Evolutionary conservation across 768 basidiomycete species (phyloP), one percentile per base, ranked within the genome.

Genomic region (Tephrocybe sp.): DNA sequence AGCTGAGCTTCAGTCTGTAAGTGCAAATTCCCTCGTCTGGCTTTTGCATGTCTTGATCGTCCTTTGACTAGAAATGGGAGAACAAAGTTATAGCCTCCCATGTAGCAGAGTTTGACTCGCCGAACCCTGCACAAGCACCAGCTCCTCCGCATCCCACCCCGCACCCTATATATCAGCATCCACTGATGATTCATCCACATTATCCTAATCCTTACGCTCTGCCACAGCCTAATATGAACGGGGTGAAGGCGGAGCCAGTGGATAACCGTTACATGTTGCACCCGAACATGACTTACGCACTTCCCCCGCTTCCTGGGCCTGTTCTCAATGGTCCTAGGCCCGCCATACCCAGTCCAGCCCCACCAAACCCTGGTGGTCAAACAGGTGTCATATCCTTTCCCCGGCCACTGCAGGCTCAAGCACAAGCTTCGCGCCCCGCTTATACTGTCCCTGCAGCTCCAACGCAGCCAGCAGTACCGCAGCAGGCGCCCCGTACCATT

Each of bases 1-100:
- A 41, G 84, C 85, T 59, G 87, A 92, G 45, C 75, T 99, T 50
- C 92, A 96, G 72, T 82, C 83, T 58, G 95, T 96, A 73, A 78
- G 88, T 82, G 47, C 44, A 42, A 46, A 40, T 54, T 52, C 50
- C 26, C 26, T 7, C 49, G 53, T 49, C 32, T 42, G 39, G 16
- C 56, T 45, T 6, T 35, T 51, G 52, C 49, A 39, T 40, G 38
- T 51, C 49, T 23, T 16, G 53, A 51, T 54, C 62, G 46, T 38
- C 57, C 36, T 36, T 30, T 46, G 47, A 48, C 32, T 70, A 98
- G 91, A 92, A 92, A 87, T 99, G 97, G 97, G 89, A 98, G 68
- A 79, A 77, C 63, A 97, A 97, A 68, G 85, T 99, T 43, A 80
- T 97, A 34, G 85, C 86, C n/a, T 95, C 92, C 2, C 85, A 89